Evolutionary conservation across 164 flowering plant species (phyloP).

Genomic region (Pachysandra terminalis): DNA sequence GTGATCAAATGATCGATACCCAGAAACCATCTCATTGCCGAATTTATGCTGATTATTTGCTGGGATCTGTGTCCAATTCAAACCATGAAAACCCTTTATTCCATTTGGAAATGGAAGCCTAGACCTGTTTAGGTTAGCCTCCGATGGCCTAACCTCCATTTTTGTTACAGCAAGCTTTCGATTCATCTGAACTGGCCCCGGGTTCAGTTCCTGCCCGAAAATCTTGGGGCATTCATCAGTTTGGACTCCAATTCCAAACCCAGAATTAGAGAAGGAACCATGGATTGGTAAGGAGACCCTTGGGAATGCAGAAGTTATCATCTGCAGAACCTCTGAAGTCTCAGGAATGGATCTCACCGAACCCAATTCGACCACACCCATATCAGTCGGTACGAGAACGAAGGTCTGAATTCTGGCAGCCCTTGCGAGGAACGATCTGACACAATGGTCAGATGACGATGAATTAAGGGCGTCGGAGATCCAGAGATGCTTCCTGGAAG

Average conservation of each 20-base stretch:
- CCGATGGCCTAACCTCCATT: constrained; percentile 56
- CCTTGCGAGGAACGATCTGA: constrained; percentile 70
- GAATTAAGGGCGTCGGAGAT: constrained; percentile 50
- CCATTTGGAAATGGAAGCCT: constrained; percentile 33
- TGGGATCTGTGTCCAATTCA: constrained; percentile 43
- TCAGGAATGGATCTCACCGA: constrained; percentile 74
- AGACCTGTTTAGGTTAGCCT: constrained; percentile 36
- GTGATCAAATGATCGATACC: constrained; percentile 14
- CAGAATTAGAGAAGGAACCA: constrained; percentile 22
- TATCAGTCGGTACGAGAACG: constrained; percentile 74
- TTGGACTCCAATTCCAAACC: constrained; percentile 20
- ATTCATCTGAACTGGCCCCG: constrained; percentile 31
- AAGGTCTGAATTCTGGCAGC: constrained; percentile 83
- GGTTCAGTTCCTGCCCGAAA: constrained; percentile 77
- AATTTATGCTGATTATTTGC: too few relatives aligned
- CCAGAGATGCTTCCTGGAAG: constrained; percentile 73
- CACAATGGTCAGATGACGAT: constrained; percentile 58
- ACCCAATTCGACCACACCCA: constrained; percentile 90
- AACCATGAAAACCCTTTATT: constrained; percentile 40
- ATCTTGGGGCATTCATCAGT: constrained; percentile 51
- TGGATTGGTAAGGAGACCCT: constrained; percentile 14
- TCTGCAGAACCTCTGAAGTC: constrained; percentile 48
- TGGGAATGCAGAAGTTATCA: constrained; percentile 51
- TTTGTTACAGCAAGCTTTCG: constrained; percentile 63
- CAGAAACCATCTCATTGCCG: too few relatives aligned